phyloP scores from a whole-genome alignment of 108 stramenopile species.

The Nitzschia inconspicua region DNA sequence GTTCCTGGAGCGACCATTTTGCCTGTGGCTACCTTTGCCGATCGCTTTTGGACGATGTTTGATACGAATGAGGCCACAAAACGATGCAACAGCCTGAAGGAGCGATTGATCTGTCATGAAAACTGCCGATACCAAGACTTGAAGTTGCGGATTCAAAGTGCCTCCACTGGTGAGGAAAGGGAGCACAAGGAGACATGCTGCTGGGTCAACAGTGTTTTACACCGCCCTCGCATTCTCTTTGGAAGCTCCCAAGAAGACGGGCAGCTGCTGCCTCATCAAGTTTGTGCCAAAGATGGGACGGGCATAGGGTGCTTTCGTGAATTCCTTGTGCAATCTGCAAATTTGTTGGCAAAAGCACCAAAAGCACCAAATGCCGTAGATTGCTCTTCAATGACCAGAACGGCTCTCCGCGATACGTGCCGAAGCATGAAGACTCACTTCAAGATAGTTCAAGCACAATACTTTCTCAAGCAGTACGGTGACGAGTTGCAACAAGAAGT shows the following conservation, averaged over 20 bases:
- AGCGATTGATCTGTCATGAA: background rate
- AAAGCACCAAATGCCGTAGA: too few species aligned
- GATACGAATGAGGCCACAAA: conserved; percentile 1
- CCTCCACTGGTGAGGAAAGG: background rate
- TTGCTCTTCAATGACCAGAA: background rate
- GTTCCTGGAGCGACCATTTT: conserved; percentile 3
- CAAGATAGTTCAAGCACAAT: background rate
- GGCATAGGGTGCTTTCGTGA: background rate
- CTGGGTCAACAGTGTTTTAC: background rate
- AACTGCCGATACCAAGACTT: background rate
- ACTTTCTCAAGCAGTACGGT: background rate
- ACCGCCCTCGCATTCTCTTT: background rate
- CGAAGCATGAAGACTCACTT: background rate
- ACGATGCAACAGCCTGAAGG: background rate
- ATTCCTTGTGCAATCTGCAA: background rate
- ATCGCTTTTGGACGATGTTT: background rate
- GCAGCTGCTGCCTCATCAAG: background rate
- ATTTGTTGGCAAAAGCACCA: too few species aligned
- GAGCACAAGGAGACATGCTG: background rate
- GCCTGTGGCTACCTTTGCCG: background rate
- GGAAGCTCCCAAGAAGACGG: conserved; percentile 2
- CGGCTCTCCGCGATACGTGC: background rate
- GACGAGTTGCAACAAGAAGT: background rate
- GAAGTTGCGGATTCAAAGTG: background rate
- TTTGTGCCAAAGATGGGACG: background rate